Evolutionary conservation across 139 green algal genomes (phyloP), one percentile per base, ranked within the genome.

Genomic region (Chlorella vulgaris): DNA sequence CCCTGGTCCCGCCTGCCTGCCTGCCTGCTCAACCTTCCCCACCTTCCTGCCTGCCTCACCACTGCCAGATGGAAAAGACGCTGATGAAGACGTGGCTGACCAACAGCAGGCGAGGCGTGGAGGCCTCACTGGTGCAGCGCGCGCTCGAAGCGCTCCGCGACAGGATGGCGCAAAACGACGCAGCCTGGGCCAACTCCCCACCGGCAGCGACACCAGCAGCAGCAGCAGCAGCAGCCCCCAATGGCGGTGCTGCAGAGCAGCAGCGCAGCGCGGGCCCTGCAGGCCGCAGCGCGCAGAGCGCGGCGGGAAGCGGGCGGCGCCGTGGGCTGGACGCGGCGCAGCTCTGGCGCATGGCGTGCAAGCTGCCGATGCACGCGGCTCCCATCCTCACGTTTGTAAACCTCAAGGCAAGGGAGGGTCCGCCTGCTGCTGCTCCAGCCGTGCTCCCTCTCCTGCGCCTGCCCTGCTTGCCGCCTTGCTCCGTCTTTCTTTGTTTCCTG

Each of bases 91-190:
- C 67, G 1, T 83, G 78, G 78, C 68, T 35, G 7, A 1, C 33
- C 8, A 39, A 66, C 2, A 33, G 28, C n/a, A 79, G 68, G 53
- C 73, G 73, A 5, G 61, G 65, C 4, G 55, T 83, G 47, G 38
- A 60, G 18, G 18, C 65, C n/a, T 42, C 42, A 2, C 29, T 83
- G 22, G 69, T 83, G 51, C 61, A 78, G 53, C 63, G 36, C 2
- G 78, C 69, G n/a, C 68, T 83, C 63, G 50, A 79, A 35, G 50
- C 47, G 36, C 51, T 79, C 51, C 73, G 73, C 35, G 53, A 51
- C 5, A 36, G 53, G 24, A 68, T 79, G 4, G 73, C 73, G 7
- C 73, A 67, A 35, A 50, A 79, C 35, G 31, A 68, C 24, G 40
- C 73, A 0, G 73, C 51, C 26, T 69, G 73, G 73, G 51, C 24